These are phyloP conservation scores for Diplodia scrobiculata DNA, from an alignment of 2,329 filamentous ascomycete species.

Conservation along the genomic window DNA sequence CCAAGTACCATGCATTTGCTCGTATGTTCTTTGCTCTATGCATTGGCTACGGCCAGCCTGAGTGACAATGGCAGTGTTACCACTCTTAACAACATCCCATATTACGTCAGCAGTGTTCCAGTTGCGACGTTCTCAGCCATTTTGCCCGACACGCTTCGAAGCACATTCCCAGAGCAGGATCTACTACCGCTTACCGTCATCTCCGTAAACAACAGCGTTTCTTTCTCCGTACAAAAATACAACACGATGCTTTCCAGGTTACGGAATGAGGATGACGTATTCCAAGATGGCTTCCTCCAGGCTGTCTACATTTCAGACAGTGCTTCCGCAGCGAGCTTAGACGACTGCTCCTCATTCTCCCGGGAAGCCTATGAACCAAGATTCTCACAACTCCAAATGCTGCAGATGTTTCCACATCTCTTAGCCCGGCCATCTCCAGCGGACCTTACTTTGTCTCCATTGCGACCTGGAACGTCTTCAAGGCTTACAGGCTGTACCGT, in stretches of 20 bases:
- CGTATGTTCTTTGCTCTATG: neutral
- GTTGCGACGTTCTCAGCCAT: neutral
- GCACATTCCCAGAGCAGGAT: neutral
- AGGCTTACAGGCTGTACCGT: neutral
- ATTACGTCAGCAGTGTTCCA: neutral
- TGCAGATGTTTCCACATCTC: neutral
- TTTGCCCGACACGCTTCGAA: neutral
- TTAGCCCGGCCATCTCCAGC: neutral
- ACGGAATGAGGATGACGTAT: neutral
- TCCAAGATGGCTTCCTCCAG: slow-evolving; percentile 2
- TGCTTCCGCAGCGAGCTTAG: neutral
- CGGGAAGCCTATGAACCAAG: neutral
- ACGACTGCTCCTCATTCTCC: neutral
- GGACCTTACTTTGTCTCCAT: slow-evolving; percentile 8
- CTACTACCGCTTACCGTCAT: neutral
- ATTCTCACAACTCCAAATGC: neutral
- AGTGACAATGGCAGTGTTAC: neutral
- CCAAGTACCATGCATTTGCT: neutral
- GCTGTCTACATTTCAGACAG: neutral
- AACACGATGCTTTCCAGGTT: neutral
- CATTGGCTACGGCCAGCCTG: neutral
- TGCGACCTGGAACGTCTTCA: slow-evolving; percentile 1
- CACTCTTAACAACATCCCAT: neutral
- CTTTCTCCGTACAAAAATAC: neutral
- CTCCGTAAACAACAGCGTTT: no score